These are phyloP conservation scores for Pseudogymnoascus sp. DNA, from an alignment of 2,329 filamentous ascomycete genomes.

Conservation along the genomic window DNA sequence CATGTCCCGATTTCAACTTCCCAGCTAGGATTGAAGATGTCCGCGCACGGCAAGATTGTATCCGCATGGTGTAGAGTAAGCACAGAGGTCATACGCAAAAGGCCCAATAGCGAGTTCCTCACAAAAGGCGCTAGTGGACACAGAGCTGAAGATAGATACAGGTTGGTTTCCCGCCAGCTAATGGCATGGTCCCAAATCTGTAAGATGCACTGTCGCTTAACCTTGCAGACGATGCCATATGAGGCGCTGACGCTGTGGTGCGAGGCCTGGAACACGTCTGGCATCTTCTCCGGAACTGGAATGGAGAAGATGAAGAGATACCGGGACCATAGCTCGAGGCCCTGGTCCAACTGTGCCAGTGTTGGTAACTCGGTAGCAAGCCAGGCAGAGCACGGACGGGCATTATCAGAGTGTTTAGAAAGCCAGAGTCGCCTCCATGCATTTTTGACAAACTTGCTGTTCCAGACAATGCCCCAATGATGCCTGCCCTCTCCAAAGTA, in stretches of 20 bases:
- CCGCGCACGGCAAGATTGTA: conserved; percentile 50
- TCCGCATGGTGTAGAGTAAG: conserved; percentile 46
- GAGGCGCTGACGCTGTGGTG: conserved; percentile 56
- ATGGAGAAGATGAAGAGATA: conserved; percentile 44
- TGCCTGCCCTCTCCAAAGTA: conserved; percentile 35
- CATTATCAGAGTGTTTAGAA: conserved; percentile 38
- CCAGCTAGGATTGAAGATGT: conserved; percentile 60
- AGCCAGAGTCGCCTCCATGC: conserved; percentile 42
- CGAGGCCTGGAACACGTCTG: conserved; percentile 56
- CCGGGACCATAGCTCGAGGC: conserved; percentile 41
- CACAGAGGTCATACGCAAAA: conserved; percentile 25
- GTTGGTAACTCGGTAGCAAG: conserved; percentile 41
- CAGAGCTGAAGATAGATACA: conserved; percentile 28
- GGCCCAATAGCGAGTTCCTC: conserved; percentile 25
- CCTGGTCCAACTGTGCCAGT: conserved; percentile 40
- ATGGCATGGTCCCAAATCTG: conserved; percentile 62
- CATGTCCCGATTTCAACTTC: conserved; percentile 56
- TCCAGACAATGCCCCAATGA: conserved; percentile 43
- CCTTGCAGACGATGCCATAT: conserved; percentile 56
- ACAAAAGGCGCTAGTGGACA: conserved; percentile 25
- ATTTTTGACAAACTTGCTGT: conserved; percentile 40
- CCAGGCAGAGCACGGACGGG: conserved; percentile 38
- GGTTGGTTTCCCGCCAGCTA: conserved; percentile 47
- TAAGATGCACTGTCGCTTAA: conserved; percentile 52
- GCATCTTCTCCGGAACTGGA: conserved; percentile 37